Conservation (phyloP, 2,329 filamentous ascomycete genomes). For the Raffaelea arxii region DNA sequence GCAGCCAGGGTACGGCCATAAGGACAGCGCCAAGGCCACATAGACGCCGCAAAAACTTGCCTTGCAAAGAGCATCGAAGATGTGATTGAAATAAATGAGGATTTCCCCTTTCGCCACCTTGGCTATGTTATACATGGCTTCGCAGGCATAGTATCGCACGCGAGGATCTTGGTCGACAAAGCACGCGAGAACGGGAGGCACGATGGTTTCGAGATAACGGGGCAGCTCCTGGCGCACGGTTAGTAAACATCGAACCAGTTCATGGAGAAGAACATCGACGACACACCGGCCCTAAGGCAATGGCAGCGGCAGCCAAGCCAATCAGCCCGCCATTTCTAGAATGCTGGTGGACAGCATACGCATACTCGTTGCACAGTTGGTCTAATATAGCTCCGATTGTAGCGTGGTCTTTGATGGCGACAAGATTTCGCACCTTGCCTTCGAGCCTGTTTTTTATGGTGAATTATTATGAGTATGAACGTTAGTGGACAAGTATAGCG, state of each 20-base stretch:
- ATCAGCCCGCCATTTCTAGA: constrained; percentile 94
- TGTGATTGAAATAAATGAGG: constrained; percentile 92
- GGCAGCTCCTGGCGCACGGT: constrained; percentile 63
- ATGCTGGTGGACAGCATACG: constrained; percentile 94
- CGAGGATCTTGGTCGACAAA: constrained; percentile 97
- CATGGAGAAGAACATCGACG: constrained; percentile 25
- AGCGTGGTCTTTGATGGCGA: constrained; percentile 65
- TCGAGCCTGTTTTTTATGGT: constrained; percentile 56
- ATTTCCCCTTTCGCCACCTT: constrained; percentile 99
- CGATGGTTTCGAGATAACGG: constrained; percentile 83
- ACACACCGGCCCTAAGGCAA: constrained; percentile 76
- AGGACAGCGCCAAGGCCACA: not conserved
- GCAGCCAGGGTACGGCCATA: too few species aligned
- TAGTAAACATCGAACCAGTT: not conserved
- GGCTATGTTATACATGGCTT: constrained; percentile 99
- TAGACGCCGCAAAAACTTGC: not conserved
- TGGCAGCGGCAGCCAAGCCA: constrained; percentile 87
- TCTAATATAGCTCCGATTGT: constrained; percentile 81
- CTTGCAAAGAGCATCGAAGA: constrained; percentile 96
- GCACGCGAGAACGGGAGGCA: constrained; percentile 91
- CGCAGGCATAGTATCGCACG: constrained; percentile 95
- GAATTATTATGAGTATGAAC: constrained; percentile 2
- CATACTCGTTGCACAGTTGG: constrained; percentile 95
- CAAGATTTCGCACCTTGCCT: constrained; percentile 76
- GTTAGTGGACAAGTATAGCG: constrained; percentile 1